Percentiles rank a stretch among this genome's conserved stretches.
These are phyloP conservation scores for Russula emetica DNA, from an alignment of 768 basidiomycete genomes.

Conservation along the genomic window DNA sequence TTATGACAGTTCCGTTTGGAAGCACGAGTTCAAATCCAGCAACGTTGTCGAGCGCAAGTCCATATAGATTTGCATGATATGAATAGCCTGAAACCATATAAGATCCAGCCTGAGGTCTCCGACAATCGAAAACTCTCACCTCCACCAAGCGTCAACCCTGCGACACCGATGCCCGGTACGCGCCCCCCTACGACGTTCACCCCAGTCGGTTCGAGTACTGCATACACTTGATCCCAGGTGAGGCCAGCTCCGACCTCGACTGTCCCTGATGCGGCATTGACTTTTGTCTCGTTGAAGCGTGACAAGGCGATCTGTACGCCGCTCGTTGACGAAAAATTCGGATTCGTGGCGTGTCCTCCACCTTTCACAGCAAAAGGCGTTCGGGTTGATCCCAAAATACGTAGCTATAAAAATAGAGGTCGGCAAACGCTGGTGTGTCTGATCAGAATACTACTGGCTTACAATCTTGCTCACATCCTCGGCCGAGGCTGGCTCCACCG, in stretches of 20 bases:
- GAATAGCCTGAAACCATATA: conserved; percentile 33
- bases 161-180: background rate
- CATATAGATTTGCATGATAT: conserved; percentile 32
- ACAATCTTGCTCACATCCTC: conserved; percentile 25
- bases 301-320: background rate
- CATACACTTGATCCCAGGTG: conserved; percentile 1
- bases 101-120: conserved; percentile 4
- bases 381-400: background rate
- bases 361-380: background rate
- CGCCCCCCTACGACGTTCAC: conserved; percentile 5
- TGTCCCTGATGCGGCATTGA: background rate
- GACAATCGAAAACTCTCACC: conserved; percentile 13
- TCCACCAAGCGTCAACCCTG: conserved; percentile 12
- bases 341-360: background rate
- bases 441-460: background rate
- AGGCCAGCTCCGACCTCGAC: conserved; percentile 9
- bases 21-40: conserved; percentile 31
- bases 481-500: conserved; percentile 25
- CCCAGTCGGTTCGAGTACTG: background rate
- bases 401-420: background rate
- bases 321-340: background rate
- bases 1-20: conserved; percentile 30
- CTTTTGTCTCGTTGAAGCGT: background rate
- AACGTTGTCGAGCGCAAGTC: conserved; percentile 37
- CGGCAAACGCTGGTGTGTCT: conserved; percentile 3